A percentile compares a stretch with the other conserved stretches of the same genome.
Evolutionary conservation across 495 filamentous ascomycete species (phyloP).

Genomic region (Aspergillus campestris): DNA sequence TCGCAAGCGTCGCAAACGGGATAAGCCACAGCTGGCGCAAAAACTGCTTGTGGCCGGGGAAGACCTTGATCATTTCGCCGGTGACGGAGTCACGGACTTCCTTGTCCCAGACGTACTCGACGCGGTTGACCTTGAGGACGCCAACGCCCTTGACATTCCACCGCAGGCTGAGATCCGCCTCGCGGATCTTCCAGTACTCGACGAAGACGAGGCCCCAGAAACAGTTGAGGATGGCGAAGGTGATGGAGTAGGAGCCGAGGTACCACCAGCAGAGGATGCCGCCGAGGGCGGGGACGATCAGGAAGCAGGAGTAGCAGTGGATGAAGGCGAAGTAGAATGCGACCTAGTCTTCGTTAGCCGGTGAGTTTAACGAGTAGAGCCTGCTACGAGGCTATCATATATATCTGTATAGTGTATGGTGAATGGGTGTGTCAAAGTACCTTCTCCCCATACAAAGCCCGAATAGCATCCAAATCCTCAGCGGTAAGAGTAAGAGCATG

Average conservation of each 20-base stretch:
- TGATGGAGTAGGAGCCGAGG: constrained; percentile 70
- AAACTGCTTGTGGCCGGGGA: constrained; percentile 68
- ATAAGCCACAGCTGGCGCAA: constrained; percentile 70
- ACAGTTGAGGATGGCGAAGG: constrained; percentile 67
- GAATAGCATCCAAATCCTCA: constrained; percentile 71
- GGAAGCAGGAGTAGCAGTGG: constrained; percentile 79
- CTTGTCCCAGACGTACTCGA: constrained; percentile 70
- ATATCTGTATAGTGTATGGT: too few species aligned
- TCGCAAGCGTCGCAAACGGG: constrained; percentile 73
- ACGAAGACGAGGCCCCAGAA: constrained; percentile 85
- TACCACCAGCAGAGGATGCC: constrained; percentile 70
- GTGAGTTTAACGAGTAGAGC: too few species aligned
- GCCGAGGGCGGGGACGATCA: constrained; percentile 72
- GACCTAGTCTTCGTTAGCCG: constrained; percentile 34
- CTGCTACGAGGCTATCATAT: too few species aligned
- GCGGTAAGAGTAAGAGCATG: constrained; percentile 61
- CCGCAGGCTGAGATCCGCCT: constrained; percentile 78
- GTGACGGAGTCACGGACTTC: constrained; percentile 72
- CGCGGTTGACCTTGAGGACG: constrained; percentile 65
- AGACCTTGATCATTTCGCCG: constrained; percentile 67
- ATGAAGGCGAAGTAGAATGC: constrained; percentile 96
- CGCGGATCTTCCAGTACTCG: constrained; percentile 94
- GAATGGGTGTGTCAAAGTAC: constrained; percentile 22
- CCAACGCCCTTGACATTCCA: constrained; percentile 87
- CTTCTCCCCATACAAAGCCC: constrained; percentile 82